phyloP scores from a whole-genome alignment of 2,329 filamentous ascomycete genomes.

The Cryphonectria radicalis region DNA sequence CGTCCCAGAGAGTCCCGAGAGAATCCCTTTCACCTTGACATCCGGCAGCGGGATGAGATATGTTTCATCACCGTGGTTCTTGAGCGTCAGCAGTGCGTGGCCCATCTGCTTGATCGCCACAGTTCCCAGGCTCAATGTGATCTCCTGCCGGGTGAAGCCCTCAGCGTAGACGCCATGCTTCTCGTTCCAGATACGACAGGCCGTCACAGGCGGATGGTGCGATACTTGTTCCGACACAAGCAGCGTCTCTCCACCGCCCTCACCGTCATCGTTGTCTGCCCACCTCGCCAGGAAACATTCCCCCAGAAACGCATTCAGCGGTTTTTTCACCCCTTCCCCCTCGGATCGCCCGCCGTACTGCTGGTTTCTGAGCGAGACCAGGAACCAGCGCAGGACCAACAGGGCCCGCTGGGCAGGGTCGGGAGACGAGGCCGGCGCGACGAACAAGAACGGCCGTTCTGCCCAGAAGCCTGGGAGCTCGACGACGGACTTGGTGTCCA shows the following conservation, averaged over 20 bases:
- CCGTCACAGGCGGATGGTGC: conserved; percentile 39
- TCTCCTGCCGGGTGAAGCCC: conserved; percentile 36
- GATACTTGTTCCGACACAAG: conserved; percentile 37
- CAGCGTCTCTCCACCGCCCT: conserved; percentile 29
- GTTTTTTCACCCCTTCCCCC: conserved; percentile 50
- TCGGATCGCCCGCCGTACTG: conserved; percentile 40
- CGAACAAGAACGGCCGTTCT: conserved; percentile 55
- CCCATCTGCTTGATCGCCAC: conserved; percentile 35
- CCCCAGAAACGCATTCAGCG: conserved; percentile 54
- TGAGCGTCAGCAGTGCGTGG: conserved; percentile 35
- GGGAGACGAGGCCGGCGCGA: conserved; percentile 46
- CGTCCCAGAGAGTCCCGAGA: conserved; percentile 27
- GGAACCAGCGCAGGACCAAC: conserved; percentile 53
- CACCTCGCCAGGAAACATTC: conserved; percentile 49
- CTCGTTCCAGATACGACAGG: conserved; percentile 35
- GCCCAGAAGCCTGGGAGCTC: conserved; percentile 63
- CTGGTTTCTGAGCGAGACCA: conserved; percentile 50
- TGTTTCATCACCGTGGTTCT: conserved; percentile 40
- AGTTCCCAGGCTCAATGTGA: conserved; percentile 32
- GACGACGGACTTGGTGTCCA: conserved; percentile 57
- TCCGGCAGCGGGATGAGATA: conserved; percentile 37
- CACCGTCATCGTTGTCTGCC: conserved; percentile 35
- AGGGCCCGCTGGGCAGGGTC: conserved; percentile 46
- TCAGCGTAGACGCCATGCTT: conserved; percentile 34
- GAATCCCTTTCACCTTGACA: conserved; percentile 33